These are phyloP conservation scores for Pinus albicaulis DNA, from an alignment of 75 land plant species.

Conservation along the genomic window DNA sequence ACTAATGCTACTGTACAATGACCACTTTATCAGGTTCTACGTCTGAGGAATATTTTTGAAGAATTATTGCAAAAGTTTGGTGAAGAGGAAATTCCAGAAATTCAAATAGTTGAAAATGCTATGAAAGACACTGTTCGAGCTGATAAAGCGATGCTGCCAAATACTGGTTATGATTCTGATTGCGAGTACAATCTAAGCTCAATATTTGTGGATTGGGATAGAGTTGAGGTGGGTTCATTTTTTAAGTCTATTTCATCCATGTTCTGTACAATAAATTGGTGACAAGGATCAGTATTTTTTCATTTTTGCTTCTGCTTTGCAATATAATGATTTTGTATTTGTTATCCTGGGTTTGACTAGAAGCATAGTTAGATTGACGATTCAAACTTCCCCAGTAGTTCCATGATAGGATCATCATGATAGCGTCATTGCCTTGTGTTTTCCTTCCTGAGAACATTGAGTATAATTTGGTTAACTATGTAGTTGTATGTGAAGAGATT, in stretches of 20 bases:
- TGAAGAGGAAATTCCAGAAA: constrained; percentile 38
- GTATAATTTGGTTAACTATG: not conserved
- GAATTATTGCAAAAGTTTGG: constrained; percentile 29
- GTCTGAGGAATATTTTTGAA: constrained; percentile 44
- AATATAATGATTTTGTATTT: not conserved
- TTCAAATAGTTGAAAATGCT: constrained; percentile 53
- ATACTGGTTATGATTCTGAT: constrained; percentile 52
- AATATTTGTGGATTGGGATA: constrained; percentile 60
- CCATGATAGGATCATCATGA: not conserved
- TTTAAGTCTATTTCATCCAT: not conserved
- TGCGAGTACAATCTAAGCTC: constrained; percentile 65
- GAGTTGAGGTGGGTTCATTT: constrained; percentile 26
- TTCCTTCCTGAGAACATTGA: not conserved
- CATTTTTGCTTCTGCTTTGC: not conserved
- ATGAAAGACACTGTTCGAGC: constrained; percentile 62
- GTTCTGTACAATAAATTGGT: too few species aligned
- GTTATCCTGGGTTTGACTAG: not conserved
- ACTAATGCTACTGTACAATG: not conserved
- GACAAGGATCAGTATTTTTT: not conserved
- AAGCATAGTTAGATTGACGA: not conserved
- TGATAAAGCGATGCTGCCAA: constrained; percentile 46
- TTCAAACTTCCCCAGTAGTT: not conserved
- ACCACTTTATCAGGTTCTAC: constrained; percentile 34
- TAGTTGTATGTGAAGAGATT: not conserved
- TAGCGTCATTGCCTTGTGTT: not conserved